phyloP scores from a whole-genome alignment of 1,284 basidiomycete genomes.

The Salmacisia buchloeana region DNA sequence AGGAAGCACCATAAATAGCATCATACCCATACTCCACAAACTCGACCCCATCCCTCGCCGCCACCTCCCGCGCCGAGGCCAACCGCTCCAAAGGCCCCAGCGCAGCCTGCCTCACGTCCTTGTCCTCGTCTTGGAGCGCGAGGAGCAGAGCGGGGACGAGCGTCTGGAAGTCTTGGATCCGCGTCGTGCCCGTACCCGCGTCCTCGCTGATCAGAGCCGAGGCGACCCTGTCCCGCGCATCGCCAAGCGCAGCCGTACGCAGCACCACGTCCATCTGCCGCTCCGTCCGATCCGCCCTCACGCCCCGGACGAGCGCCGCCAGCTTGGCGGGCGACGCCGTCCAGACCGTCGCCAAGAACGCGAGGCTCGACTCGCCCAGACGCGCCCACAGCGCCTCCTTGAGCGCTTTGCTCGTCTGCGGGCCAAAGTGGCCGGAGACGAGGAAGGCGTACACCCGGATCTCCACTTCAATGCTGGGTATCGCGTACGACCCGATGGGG shows the following conservation, averaged over 20 bases:
- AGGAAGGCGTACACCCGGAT: neutral
- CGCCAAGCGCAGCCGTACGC: slow-evolving; percentile 70
- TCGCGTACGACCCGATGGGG: neutral
- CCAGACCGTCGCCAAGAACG: slow-evolving; percentile 74
- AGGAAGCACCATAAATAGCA: slow-evolving; percentile 67
- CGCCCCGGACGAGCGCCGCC: slow-evolving; percentile 6
- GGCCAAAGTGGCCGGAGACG: neutral
- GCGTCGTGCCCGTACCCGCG: neutral
- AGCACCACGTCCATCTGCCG: slow-evolving; percentile 47
- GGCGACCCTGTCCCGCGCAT: slow-evolving; percentile 61
- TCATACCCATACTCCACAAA: slow-evolving; percentile 60
- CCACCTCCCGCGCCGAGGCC: slow-evolving; percentile 52
- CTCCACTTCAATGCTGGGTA: neutral
- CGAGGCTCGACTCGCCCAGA: slow-evolving; percentile 66
- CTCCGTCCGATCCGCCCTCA: neutral
- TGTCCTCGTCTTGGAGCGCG: slow-evolving; percentile 60
- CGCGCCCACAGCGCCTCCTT: slow-evolving; percentile 59
- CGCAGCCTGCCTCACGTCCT: slow-evolving; percentile 60
- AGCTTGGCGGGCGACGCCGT: slow-evolving; percentile 19
- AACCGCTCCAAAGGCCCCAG: slow-evolving; percentile 61
- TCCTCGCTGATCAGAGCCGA: slow-evolving; percentile 5
- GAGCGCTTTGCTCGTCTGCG: slow-evolving; percentile 14
- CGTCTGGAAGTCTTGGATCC: slow-evolving; percentile 68
- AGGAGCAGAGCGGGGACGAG: slow-evolving; percentile 72
- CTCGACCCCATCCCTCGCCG: slow-evolving; percentile 40